Evolutionary conservation across 2,329 filamentous ascomycete genomes (phyloP).

Genomic region (Madurella mycetomatis): DNA sequence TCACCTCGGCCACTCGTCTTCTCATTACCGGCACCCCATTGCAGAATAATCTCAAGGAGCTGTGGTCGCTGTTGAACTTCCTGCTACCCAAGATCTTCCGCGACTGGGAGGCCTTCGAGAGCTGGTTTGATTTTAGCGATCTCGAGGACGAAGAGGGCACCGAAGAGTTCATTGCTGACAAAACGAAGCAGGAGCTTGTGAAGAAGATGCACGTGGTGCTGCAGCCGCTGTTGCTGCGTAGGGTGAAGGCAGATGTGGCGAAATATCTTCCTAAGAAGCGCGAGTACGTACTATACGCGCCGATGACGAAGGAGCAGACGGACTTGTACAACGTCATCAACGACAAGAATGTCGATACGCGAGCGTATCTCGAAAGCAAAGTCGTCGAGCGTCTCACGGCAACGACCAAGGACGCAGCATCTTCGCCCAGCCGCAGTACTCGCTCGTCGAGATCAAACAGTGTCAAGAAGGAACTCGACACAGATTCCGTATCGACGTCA

Average conservation of each 20-base stretch:
- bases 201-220: conserved; percentile 89
- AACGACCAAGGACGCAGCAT: conserved; percentile 42
- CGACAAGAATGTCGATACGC: conserved; percentile 54
- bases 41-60: conserved; percentile 90
- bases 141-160: conserved; percentile 78
- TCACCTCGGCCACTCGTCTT: conserved; percentile 83
- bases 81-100: conserved; percentile 89
- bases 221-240: conserved; percentile 81
- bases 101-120: conserved; percentile 86
- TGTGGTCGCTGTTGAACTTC: conserved; percentile 95
- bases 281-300: conserved; percentile 92
- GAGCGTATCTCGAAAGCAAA: conserved; percentile 79
- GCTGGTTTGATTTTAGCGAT: conserved; percentile 96
- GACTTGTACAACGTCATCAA: conserved; percentile 72
- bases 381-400: conserved; percentile 60
- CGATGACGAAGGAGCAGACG: conserved; percentile 83
- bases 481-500: conserved; percentile 31
- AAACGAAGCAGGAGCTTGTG: conserved; percentile 71
- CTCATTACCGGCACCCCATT: conserved; percentile 92
- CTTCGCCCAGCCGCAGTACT: conserved; percentile 32
- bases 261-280: conserved; percentile 89
- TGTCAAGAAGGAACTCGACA: conserved; percentile 19
- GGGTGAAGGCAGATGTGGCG: conserved; percentile 91
- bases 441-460: conserved; percentile 40
- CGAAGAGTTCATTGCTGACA: conserved; percentile 73